Evolutionary conservation across 2,329 filamentous ascomycete genomes (phyloP), one percentile per base, ranked within the genome.

Genomic region (Ceratocystis papillata): DNA sequence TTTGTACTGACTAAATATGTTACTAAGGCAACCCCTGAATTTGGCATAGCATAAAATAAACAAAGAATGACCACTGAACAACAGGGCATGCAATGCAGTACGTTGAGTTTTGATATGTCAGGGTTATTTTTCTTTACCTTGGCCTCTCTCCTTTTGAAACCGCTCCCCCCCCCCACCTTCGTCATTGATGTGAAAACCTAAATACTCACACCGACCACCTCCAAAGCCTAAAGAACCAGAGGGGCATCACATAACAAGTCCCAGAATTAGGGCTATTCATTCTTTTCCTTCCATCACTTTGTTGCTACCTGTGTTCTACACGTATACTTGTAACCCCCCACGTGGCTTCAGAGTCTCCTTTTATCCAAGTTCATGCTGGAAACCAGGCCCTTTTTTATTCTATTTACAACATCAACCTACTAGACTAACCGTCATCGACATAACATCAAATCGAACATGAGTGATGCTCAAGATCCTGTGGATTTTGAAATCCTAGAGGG

Each of bases 401-500:
- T n/a, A 0, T n/a, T 45, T 44, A 12, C 59, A 44, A 30, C 20
- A 22, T 41, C 30, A 62, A 15, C 59, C 5, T 44, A 20, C 17
- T 25, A 62, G 12, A 8, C 30, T 2, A 41, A 4, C 37, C 10
- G 37, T 5, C 37, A 15, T 41, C 37, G 37, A 41, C 37, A 41
- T 41, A 41, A 12, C 37, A 41, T 15, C 3, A 41, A 41, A 15
- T 12, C 37, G 37, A 76, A 72, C 72, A 84, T 85, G 78, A 77
- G 78, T 69, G 70, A 71, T 46, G 75, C 77, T 68, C 76, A 77
- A 68, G 83, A 87, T 70, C 75, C 84, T 48, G 84, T 87, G 73
- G 78, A 85, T 77, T 97, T 99, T 78, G 89, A 96, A 72, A 83
- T 96, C 69, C 96, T 99, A 77, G 94, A 99, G 78, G 85, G 84